phyloP scores from a whole-genome alignment of 164 flowering plant genomes.

The Platanus orientalis region DNA sequence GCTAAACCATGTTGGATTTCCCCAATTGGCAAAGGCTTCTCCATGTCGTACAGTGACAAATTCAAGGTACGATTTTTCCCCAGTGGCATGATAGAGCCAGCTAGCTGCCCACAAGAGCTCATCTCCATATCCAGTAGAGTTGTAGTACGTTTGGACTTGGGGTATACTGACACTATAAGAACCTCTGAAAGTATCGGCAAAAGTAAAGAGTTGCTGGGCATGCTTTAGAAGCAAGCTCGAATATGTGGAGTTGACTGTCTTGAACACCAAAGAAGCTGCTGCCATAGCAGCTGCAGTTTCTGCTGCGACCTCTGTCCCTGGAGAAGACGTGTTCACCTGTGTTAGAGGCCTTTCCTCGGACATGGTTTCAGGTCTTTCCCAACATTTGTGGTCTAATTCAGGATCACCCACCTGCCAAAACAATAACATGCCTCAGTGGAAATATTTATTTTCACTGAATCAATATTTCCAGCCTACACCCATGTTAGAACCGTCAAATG shows the following conservation, averaged over 20 bases:
- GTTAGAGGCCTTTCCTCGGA: slow-evolving; percentile 61
- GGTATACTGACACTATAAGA: slow-evolving; percentile 70
- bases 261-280: slow-evolving; percentile 83
- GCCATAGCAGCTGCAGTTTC: slow-evolving; percentile 97
- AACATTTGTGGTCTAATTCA: slow-evolving; percentile 68
- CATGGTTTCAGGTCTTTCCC: slow-evolving; percentile 89
- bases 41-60: slow-evolving; percentile 64
- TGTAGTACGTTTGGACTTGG: slow-evolving; percentile 57
- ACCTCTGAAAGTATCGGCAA: slow-evolving; percentile 63
- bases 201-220: slow-evolving; percentile 62
- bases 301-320: slow-evolving; percentile 92
- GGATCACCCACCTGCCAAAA: slow-evolving; percentile 78
- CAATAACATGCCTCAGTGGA: neutral
- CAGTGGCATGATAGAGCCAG: slow-evolving; percentile 95
- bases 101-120: slow-evolving; percentile 97
- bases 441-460: neutral
- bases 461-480: too few species aligned
- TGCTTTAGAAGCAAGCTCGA: slow-evolving; percentile 70
- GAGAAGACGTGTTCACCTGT: slow-evolving; percentile 60
- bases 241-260: slow-evolving; percentile 45
- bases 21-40: slow-evolving; percentile 55
- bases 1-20: slow-evolving; percentile 87
- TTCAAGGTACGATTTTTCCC: slow-evolving; percentile 52
- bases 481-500: neutral
- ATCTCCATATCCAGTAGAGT: slow-evolving; percentile 85